Conservation (phyloP, 179 eudicot species). For the Silene noctiflora region DNA sequence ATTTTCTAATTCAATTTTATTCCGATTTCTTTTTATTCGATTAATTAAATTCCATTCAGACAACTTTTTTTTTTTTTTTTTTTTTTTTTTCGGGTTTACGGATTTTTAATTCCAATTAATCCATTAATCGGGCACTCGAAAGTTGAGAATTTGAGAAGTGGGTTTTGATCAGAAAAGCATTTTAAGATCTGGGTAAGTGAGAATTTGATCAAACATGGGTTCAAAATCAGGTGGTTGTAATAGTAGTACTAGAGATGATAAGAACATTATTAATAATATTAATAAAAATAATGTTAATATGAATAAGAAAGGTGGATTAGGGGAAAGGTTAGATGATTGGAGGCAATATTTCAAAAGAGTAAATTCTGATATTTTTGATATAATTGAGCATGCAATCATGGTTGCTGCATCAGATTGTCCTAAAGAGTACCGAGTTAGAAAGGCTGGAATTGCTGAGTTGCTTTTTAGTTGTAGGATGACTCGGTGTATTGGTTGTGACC, state of each 20-base stretch:
- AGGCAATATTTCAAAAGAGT: conserved; percentile 58
- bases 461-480: conserved; percentile 52
- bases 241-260: conserved; percentile 10
- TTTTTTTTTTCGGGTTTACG: background rate
- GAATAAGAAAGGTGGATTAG: too few relatives aligned
- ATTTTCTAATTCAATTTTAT: conserved; percentile 2
- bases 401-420: conserved; percentile 90
- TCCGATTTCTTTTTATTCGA: conserved; percentile 16
- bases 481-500: conserved; percentile 62
- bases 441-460: conserved; percentile 66
- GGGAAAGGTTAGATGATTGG: conserved; percentile 55
- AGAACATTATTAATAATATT: background rate
- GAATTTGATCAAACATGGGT: conserved; percentile 26
- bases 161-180: conserved; percentile 31
- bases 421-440: conserved; percentile 51
- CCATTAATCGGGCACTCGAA: conserved; percentile 20
- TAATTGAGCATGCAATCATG: conserved; percentile 65
- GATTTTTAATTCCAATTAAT: background rate
- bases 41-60: conserved; percentile 10
- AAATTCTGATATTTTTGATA: conserved; percentile 67
- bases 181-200: conserved; percentile 31
- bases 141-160: conserved; percentile 32
- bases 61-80: background rate
- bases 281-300: background rate
- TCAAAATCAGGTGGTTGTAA: conserved; percentile 32